phyloP scores from a whole-genome alignment of 352 stramenopile species.

The Phytophthora cryptogea region DNA sequence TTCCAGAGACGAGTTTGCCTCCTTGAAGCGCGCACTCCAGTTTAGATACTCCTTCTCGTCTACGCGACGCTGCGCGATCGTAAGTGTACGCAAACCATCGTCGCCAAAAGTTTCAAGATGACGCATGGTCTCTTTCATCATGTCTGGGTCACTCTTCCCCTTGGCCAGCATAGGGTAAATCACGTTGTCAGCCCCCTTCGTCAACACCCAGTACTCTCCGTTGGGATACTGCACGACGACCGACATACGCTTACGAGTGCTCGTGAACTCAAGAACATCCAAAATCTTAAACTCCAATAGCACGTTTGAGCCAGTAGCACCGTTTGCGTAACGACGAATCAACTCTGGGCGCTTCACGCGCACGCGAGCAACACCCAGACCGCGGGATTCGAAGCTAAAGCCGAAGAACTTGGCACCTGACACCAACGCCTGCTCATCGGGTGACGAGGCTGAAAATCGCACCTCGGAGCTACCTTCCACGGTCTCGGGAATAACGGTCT shows the following conservation, averaged over 20 bases:
- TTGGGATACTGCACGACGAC: slow-evolving; percentile 76
- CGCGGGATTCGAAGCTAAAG: slow-evolving; percentile 73
- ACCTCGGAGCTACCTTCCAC: slow-evolving; percentile 59
- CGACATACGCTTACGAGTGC: slow-evolving; percentile 82
- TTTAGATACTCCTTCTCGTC: slow-evolving; percentile 57
- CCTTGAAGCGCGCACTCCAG: slow-evolving; percentile 72
- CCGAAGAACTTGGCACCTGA: slow-evolving; percentile 83
- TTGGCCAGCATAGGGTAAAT: slow-evolving; percentile 86
- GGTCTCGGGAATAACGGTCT: slow-evolving; percentile 75
- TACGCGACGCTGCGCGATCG: slow-evolving; percentile 68
- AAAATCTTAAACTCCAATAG: slow-evolving; percentile 85
- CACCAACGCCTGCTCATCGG: slow-evolving; percentile 90
- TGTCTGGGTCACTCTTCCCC: slow-evolving; percentile 54
- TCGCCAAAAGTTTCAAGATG: slow-evolving; percentile 85
- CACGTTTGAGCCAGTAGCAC: slow-evolving; percentile 40
- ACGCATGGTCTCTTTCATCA: slow-evolving; percentile 59
- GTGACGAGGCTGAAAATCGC: slow-evolving; percentile 78
- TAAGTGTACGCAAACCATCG: slow-evolving; percentile 85
- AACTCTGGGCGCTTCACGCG: slow-evolving; percentile 47
- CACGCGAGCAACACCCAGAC: slow-evolving; percentile 62
- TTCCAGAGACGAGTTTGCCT: slow-evolving; percentile 67
- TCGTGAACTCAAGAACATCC: slow-evolving; percentile 97
- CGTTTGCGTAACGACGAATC: slow-evolving; percentile 36
- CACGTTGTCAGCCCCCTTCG: slow-evolving; percentile 94
- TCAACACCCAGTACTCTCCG: slow-evolving; percentile 69